phyloP scores from a whole-genome alignment of 306 rosid species.

The Prunus persica region Prunus_persica_NCBIv2 NC_034014.1:30329001-30329500 shows the following conservation, averaged over 20 bases:
- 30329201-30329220: constrained; percentile 94
- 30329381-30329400: constrained; percentile 95
- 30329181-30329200: constrained; percentile 93
- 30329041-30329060: constrained; percentile 86
- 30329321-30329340: background rate
- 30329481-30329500: constrained; percentile 98
- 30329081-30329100: constrained; percentile 85
- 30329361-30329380: constrained; percentile 60
- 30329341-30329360: constrained; percentile 3
- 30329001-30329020: constrained; percentile 86
- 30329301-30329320: background rate
- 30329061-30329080: constrained; percentile 95
- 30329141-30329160: constrained; percentile 90
- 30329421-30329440: constrained; percentile 97
- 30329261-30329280: background rate
- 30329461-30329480: constrained; percentile 88
- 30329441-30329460: constrained; percentile 84
- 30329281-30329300: background rate
- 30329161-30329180: constrained; percentile 85
- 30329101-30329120: constrained; percentile 95
- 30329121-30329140: constrained; percentile 97
- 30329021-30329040: constrained; percentile 94
- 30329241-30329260: background rate
- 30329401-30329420: constrained; percentile 86
- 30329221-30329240: constrained; percentile 62